Evolutionary conservation across 2,329 filamentous ascomycete species (phyloP).

Genomic region (Pseudogymnoascus sp.): DNA sequence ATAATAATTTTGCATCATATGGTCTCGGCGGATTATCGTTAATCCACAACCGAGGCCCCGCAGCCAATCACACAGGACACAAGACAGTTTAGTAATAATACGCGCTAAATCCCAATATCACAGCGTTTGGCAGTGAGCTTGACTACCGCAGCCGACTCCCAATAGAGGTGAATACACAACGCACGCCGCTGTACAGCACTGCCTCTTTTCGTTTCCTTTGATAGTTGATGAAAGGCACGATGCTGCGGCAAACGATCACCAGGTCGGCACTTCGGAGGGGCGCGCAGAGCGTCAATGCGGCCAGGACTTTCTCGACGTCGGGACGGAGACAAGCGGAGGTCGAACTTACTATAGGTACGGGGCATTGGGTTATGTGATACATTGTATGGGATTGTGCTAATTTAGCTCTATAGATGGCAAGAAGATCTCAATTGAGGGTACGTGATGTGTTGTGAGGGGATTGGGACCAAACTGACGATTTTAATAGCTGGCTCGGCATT

Average conservation of each 20-base stretch:
- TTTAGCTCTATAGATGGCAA: conserved; percentile 66
- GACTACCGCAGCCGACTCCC: conserved; percentile 15
- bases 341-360: conserved; percentile 87
- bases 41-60: conserved; percentile 1
- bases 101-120: conserved; percentile 9
- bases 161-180: conserved; percentile 13
- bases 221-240: conserved; percentile 52
- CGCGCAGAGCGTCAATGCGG: conserved; percentile 50
- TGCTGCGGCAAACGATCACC: conserved; percentile 61
- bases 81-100: neutral
- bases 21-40: neutral
- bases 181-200: conserved; percentile 17
- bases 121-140: conserved; percentile 2
- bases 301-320: conserved; percentile 76
- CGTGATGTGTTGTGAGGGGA: conserved; percentile 16
- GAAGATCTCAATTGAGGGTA: conserved; percentile 97
- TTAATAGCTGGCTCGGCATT: conserved; percentile 81
- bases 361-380: conserved; percentile 23
- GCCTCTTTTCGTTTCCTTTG: conserved; percentile 33
- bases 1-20: conserved; percentile 10
- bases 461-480: conserved; percentile 30
- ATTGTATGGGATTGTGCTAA: conserved; percentile 22
- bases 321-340: conserved; percentile 78
- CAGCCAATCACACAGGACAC: conserved; percentile 7
- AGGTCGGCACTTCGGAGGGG: conserved; percentile 60